phyloP scores from a whole-genome alignment of 106 monocot genomes.

The Platanthera zijinensis region DNA sequence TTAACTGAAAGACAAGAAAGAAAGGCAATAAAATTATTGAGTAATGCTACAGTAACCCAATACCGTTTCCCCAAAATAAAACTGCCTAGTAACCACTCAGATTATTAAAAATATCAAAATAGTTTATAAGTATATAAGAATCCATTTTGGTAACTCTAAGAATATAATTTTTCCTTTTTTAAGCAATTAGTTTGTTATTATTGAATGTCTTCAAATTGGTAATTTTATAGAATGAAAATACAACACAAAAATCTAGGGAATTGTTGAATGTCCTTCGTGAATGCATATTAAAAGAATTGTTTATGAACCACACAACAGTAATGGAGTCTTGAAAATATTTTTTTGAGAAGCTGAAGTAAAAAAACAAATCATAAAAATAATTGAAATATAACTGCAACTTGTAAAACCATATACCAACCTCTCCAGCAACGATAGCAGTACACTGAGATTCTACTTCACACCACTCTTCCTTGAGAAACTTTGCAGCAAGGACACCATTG shows the following conservation, averaged over 20 bases:
- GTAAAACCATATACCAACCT: slow-evolving; percentile 30
- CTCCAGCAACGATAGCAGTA: slow-evolving; percentile 21
- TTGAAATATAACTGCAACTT: slow-evolving; percentile 5
- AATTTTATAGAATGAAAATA: background rate
- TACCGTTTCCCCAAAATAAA: background rate
- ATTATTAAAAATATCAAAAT: background rate
- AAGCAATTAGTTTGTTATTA: background rate
- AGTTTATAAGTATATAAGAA: background rate
- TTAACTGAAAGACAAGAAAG: slow-evolving; percentile 35
- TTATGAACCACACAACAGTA: background rate
- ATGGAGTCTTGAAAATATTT: background rate
- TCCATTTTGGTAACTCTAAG: background rate
- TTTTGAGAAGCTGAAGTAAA: background rate
- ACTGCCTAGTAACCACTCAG: background rate
- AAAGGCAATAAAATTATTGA: slow-evolving; percentile 3
- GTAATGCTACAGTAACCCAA: background rate
- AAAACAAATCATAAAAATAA: background rate
- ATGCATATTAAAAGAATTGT: background rate
- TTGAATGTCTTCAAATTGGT: background rate
- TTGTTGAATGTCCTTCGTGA: too few species aligned
- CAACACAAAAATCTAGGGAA: background rate
- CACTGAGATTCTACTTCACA: slow-evolving; percentile 23
- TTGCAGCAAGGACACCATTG: slow-evolving; percentile 20
- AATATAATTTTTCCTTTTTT: background rate
- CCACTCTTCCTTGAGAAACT: slow-evolving; percentile 75